phyloP scores from a whole-genome alignment of 208 protist species.

The Jaenimonas drosophilae region DNA sequence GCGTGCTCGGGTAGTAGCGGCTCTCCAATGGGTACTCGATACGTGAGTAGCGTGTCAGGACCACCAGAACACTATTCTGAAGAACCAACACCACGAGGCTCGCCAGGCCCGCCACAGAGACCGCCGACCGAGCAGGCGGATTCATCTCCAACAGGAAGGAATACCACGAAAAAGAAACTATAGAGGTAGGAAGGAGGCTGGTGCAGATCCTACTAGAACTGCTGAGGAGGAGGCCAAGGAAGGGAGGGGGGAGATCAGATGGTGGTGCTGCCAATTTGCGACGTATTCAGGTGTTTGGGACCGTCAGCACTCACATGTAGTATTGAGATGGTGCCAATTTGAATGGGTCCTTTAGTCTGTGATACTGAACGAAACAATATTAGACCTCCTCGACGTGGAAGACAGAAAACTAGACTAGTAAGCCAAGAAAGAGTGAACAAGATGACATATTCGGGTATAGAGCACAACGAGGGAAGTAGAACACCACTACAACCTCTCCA shows the following conservation, averaged over 20 bases:
- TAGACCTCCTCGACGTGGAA: too few species aligned
- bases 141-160: slow-evolving; percentile 11
- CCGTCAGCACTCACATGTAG: too few species aligned
- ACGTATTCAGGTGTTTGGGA: too few species aligned
- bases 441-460: too few species aligned
- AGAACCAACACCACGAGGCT: slow-evolving; percentile 64
- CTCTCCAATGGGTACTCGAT: slow-evolving; percentile 13
- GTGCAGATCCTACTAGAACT: not conserved
- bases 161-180: slow-evolving; percentile 1
- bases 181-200: slow-evolving; percentile 5
- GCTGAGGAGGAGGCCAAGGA: not conserved
- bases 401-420: too few species aligned
- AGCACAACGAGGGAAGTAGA: too few species aligned
- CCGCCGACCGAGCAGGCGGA: slow-evolving; percentile 6
- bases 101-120: slow-evolving; percentile 18
- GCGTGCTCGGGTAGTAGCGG: slow-evolving; percentile 51
- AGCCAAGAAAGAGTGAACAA: too few species aligned
- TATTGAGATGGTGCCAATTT: too few species aligned
- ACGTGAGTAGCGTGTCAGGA: slow-evolving; percentile 62
- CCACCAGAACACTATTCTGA: slow-evolving; percentile 64
- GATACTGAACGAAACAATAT: too few species aligned
- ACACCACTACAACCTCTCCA: too few species aligned
- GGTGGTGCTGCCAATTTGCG: not conserved
- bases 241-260: not conserved
- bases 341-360: too few species aligned